Evolutionary conservation across 78 protist genomes (phyloP).

Genomic region (Guillardia theta): DNA sequence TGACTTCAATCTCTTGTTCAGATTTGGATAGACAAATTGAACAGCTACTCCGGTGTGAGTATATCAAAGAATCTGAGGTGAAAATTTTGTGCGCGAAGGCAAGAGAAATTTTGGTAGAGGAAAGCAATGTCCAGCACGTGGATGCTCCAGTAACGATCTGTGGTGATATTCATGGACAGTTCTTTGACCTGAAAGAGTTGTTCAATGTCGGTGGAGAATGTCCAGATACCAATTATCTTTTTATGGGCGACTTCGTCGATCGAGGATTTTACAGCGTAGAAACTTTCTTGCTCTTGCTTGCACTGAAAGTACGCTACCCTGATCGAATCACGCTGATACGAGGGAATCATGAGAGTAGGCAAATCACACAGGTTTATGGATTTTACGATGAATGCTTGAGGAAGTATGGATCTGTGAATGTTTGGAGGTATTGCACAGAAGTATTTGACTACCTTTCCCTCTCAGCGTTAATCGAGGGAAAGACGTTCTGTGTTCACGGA

Average conservation of each 20-base stretch:
- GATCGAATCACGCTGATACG: slow-evolving; percentile 95
- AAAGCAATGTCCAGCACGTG: slow-evolving; percentile 95
- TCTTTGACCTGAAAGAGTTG: slow-evolving; percentile 95
- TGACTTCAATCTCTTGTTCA: neutral
- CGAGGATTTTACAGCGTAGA: slow-evolving; percentile 98
- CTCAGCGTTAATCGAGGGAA: slow-evolving; percentile 88
- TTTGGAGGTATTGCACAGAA: slow-evolving; percentile 93
- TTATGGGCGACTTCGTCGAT: slow-evolving; percentile 99
- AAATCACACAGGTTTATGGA: slow-evolving; percentile 98
- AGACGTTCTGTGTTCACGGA: slow-evolving; percentile 96
- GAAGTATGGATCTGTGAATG: slow-evolving; percentile 92
- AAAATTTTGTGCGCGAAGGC: slow-evolving; percentile 93
- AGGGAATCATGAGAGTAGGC: slow-evolving; percentile 99
- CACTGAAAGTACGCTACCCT: slow-evolving; percentile 96
- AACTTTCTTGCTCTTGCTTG: slow-evolving; percentile 94
- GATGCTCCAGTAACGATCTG: slow-evolving; percentile 97
- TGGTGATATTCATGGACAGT: slow-evolving; percentile 99
- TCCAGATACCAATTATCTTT: slow-evolving; percentile 95
- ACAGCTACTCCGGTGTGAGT: slow-evolving; percentile 3
- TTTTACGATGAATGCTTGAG: slow-evolving; percentile 99
- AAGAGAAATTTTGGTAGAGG: slow-evolving; percentile 94
- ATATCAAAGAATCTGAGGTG: slow-evolving; percentile 30
- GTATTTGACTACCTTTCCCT: slow-evolving; percentile 73
- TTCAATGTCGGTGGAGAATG: slow-evolving; percentile 94
- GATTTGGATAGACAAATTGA: slow-evolving; percentile 14